Evolutionary conservation across 371 early-diverging fungal genomes (phyloP).

Genomic region (Haplosporangium sp.): DNA sequence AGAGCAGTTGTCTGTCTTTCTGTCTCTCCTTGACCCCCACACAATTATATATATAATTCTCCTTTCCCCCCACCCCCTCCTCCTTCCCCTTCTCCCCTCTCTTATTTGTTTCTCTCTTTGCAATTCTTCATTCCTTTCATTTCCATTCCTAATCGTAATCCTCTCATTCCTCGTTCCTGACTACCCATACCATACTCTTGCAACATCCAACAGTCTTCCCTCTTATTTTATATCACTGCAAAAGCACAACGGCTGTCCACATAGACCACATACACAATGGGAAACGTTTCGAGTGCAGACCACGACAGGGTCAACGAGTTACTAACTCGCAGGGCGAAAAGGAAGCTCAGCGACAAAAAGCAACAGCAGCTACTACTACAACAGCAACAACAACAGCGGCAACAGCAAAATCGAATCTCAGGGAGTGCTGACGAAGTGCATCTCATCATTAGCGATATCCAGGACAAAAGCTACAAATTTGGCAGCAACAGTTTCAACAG

Average conservation of each 20-base stretch:
- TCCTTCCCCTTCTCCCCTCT: neutral
- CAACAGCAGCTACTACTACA: conserved; percentile 28
- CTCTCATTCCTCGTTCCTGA: too few species aligned
- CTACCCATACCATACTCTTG: too few species aligned
- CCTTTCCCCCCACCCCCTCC: neutral
- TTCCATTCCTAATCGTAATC: too few species aligned
- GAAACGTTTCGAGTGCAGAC: conserved; percentile 52
- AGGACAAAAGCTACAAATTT: neutral
- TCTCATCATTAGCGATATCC: conserved; percentile 12
- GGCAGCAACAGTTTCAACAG: conserved; percentile 4
- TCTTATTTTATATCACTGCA: neutral
- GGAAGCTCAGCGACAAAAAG: conserved; percentile 22
- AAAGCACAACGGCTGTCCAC: too few species aligned
- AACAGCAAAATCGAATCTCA: conserved; percentile 16
- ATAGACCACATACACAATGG: conserved; percentile 33
- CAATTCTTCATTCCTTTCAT: neutral
- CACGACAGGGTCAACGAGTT: conserved; percentile 51
- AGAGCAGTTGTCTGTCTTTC: too few species aligned
- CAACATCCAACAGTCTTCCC: too few species aligned
- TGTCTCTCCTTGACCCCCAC: neutral
- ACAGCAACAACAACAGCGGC: conserved; percentile 29
- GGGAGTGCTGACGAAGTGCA: too few species aligned
- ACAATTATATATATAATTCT: neutral
- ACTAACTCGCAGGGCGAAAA: conserved; percentile 32
- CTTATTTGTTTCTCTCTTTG: neutral